Percentiles rank a stretch among this genome's conserved stretches.
Evolutionary conservation across 805 yeast genomes (phyloP).

Genomic region (Barnettozyma populi): DNA sequence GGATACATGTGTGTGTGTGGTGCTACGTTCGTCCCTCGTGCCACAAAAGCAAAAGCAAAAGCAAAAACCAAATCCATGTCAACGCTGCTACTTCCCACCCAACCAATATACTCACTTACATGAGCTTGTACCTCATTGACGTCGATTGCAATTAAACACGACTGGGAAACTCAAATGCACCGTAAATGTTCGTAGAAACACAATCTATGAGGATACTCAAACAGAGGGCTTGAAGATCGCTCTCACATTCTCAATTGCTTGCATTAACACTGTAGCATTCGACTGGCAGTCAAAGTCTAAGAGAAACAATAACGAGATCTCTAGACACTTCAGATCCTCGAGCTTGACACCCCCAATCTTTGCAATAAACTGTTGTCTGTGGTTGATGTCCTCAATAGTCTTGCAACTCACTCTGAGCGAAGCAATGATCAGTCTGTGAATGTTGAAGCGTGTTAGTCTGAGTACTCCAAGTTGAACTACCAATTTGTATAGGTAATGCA

Average conservation of each 20-base stretch:
- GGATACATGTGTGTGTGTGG: neutral
- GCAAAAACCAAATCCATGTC: neutral
- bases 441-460: constrained; percentile 34
- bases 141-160: neutral
- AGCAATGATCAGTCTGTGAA: constrained; percentile 39
- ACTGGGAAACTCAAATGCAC: neutral
- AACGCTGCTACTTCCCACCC: neutral
- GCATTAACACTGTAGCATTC: constrained; percentile 27
- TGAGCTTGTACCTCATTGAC: neutral
- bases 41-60: neutral
- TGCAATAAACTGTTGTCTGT: constrained; percentile 39
- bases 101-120: neutral
- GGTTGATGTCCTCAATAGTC: constrained; percentile 40
- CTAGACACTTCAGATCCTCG: constrained; percentile 41
- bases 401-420: constrained; percentile 43
- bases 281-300: constrained; percentile 45
- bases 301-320: constrained; percentile 44
- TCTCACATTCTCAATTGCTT: constrained; percentile 2
- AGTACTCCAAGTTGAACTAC: constrained; percentile 13
- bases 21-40: neutral
- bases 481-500: constrained; percentile 23
- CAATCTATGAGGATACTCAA: neutral
- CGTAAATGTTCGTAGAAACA: neutral
- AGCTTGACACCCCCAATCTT: constrained; percentile 40
- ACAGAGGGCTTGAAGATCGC: neutral